A percentile compares a stretch with the other conserved stretches of the same genome.
phyloP scores from a whole-genome alignment of 2,329 filamentous ascomycete genomes.

The Zasmidium citrigriseum region DNA sequence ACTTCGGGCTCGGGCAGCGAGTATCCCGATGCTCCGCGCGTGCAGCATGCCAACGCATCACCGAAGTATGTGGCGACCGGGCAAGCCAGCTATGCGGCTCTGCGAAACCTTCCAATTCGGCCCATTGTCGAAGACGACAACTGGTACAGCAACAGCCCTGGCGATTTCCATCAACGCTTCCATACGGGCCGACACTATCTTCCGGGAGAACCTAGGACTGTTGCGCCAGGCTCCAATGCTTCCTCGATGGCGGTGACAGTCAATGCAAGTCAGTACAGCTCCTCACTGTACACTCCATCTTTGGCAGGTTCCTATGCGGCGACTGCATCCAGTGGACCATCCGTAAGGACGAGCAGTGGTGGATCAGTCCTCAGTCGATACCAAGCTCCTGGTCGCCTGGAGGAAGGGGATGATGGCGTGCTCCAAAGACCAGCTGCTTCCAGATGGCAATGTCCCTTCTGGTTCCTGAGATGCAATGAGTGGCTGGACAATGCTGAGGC shows the following conservation, averaged over 20 bases:
- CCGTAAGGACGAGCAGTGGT: not conserved
- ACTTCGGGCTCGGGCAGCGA: not conserved
- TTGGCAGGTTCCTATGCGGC: not conserved
- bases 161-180: constrained; percentile 2
- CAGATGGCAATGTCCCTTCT: constrained; percentile 20
- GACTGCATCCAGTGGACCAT: not conserved
- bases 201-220: not conserved
- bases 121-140: not conserved
- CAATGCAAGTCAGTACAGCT: not conserved
- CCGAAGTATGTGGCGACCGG: not conserved
- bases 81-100: constrained; percentile 2
- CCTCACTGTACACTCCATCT: constrained; percentile 8
- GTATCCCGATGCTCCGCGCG: not conserved
- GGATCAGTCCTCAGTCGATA: not conserved
- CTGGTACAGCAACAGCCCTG: not conserved
- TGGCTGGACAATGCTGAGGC: constrained; percentile 3
- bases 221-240: constrained; percentile 1
- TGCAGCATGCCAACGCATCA: not conserved
- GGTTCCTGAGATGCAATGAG: constrained; percentile 20
- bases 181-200: constrained; percentile 4
- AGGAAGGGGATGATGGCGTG: not conserved
- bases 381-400: not conserved
- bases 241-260: constrained; percentile 10
- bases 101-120: constrained; percentile 1
- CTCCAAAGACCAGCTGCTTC: not conserved